A percentile compares a stretch with the other conserved stretches of the same genome.
phyloP scores from a whole-genome alignment of 768 basidiomycete species.

The Epithele typhae region DNA sequence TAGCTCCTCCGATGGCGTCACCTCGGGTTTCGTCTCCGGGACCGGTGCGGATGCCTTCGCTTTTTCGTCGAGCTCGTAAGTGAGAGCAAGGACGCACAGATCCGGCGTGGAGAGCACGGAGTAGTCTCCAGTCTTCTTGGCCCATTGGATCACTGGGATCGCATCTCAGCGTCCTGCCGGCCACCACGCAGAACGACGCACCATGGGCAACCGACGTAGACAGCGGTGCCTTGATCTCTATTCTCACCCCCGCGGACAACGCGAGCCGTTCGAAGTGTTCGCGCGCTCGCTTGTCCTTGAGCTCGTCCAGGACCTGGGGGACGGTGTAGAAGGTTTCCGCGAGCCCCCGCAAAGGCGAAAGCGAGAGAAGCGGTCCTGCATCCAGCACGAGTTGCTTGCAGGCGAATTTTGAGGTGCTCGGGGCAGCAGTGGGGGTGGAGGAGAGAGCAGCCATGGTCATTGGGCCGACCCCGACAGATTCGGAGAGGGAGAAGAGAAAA shows the following conservation, averaged over 20 bases:
- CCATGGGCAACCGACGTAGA: conserved; percentile 62
- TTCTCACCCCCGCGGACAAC: conserved; percentile 68
- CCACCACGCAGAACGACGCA: conserved; percentile 24
- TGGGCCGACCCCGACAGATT: background rate
- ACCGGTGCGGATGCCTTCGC: conserved; percentile 22
- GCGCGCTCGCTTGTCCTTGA: conserved; percentile 83
- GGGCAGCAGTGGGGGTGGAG: conserved; percentile 13
- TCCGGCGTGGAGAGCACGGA: conserved; percentile 88
- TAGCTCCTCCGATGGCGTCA: too few species aligned
- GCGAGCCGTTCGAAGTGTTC: conserved; percentile 82
- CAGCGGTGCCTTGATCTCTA: conserved; percentile 69
- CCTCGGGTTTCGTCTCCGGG: too few species aligned
- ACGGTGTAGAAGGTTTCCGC: conserved; percentile 84
- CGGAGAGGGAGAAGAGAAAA: conserved; percentile 11
- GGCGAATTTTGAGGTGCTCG: conserved; percentile 29
- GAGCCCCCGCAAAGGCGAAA: conserved; percentile 85
- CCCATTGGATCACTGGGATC: conserved; percentile 74
- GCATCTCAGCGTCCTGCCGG: conserved; percentile 12
- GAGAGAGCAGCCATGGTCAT: conserved; percentile 17
- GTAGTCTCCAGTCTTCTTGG: conserved; percentile 96
- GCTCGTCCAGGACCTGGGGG: conserved; percentile 84
- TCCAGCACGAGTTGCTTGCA: conserved; percentile 87
- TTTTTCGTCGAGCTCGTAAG: conserved; percentile 68
- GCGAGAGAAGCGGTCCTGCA: conserved; percentile 86
- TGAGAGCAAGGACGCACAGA: conserved; percentile 86